Evolutionary conservation across 352 stramenopile species (phyloP), one percentile per base, ranked within the genome.

Genomic region (Pythium guiyangense): DNA sequence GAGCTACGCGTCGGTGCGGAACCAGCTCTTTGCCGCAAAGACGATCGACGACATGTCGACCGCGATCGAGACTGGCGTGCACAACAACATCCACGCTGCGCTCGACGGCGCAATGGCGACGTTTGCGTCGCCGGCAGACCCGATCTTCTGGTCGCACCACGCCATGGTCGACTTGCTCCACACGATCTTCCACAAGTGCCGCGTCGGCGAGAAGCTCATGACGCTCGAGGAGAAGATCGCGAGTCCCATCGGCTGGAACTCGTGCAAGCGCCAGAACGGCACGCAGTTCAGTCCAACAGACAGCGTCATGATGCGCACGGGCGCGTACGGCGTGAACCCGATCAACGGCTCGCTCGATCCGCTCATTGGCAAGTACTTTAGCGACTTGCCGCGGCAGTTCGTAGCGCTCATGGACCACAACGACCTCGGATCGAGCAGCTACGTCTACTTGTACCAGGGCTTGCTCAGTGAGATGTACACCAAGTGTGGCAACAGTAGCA

Each of bases 91-190:
- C 8, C 79, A 89, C 63, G 66, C 64, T 9, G 27, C 57, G 1
- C 34, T 89, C 3, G 71, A 64, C 12, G 74, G 68, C 1, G 51
- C 71, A 0, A 87, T 89, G 72, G 64, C 43, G 9, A 83, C 76
- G 8, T 61, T 84, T 3, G 63, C 79, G 51, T 71, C 77, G 1
- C 74, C 77, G 0, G 51, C 67, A 2, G 79, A 89, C 53, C 79
- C 76, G 2, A 66, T 89, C 5, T 89, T 89, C 56, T 89, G 69
- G 57, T 71, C 68, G 3, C 76, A 87, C 29, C 79, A 87, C 42
- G 70, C 59, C 6, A 64, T 54, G 39, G 64, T 87, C 2, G 79
- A 90, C 31, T 40, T 78, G 48, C 56, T 86, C 0, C 68, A 81
- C 31, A 64, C 63, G 0, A 79, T 86, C 54, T 88, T 84, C 58